A percentile compares a stretch with the other conserved stretches of the same genome.
These are phyloP conservation scores for Selenicereus undatus DNA, from an alignment of 148 eudicot species.

Conservation along the genomic window DNA sequence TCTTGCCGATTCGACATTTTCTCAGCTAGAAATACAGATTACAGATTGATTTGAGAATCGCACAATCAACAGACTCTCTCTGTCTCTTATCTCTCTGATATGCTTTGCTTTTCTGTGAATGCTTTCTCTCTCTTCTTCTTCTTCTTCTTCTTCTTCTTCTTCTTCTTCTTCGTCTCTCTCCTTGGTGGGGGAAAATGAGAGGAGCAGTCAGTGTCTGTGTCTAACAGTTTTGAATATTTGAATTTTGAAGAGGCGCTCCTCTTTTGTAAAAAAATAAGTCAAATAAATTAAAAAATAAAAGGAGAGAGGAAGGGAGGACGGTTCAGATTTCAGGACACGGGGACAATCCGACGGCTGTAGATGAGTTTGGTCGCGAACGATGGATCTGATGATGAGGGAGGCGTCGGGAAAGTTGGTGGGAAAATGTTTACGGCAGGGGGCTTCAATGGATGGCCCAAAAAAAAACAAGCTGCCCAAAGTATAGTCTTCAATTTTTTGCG, in stretches of 20 bases:
- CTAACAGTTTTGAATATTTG: constrained; percentile 24
- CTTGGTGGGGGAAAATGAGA: background rate
- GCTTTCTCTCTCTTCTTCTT: constrained; percentile 7
- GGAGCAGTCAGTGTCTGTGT: constrained; percentile 16
- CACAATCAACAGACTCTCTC: background rate
- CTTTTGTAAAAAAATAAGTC: no score
- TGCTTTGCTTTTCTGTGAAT: background rate
- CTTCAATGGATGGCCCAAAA: no score
- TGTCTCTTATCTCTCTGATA: background rate
- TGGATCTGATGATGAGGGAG: no score
- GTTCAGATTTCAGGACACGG: background rate
- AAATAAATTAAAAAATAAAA: no score
- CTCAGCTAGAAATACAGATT: background rate
- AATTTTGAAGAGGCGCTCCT: constrained; percentile 39
- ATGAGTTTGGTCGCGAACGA: background rate
- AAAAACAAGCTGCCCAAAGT: no score
- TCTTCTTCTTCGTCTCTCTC: background rate
- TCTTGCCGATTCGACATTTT: constrained; percentile 62
- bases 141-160: background rate
- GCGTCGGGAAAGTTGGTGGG: no score
- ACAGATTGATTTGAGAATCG: background rate
- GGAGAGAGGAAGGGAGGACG: background rate
- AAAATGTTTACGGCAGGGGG: no score
- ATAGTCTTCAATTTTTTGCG: no score
- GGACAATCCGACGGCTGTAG: background rate